phyloP scores from a whole-genome alignment of 768 basidiomycete genomes.

The Pholiota molesta region DNA sequence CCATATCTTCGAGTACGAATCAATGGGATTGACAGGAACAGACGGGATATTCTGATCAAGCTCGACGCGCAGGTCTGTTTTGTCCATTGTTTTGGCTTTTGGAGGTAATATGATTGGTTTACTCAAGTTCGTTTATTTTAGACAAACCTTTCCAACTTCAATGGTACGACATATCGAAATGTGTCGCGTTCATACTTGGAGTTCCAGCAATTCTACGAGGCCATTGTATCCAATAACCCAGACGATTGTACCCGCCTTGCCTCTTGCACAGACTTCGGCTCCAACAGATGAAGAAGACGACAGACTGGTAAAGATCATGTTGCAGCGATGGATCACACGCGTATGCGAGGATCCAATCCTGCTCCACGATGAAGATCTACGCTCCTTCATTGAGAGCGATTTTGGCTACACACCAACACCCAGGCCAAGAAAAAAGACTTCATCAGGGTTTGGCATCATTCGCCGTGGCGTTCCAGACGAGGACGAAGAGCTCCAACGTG shows the following conservation, averaged over 20 bases:
- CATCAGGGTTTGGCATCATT: slow-evolving; percentile 77
- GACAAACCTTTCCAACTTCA: slow-evolving; percentile 95
- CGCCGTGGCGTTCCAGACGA: slow-evolving; percentile 87
- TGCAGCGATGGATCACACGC: slow-evolving; percentile 93
- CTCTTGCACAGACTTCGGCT: slow-evolving; percentile 95
- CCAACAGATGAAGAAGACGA: slow-evolving; percentile 99
- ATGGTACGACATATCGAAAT: slow-evolving; percentile 86
- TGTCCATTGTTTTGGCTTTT: background rate
- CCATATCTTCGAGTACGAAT: slow-evolving; percentile 91
- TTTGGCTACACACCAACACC: slow-evolving; percentile 94
- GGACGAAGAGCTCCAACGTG: slow-evolving; percentile 89
- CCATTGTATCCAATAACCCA: slow-evolving; percentile 91
- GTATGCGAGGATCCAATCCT: slow-evolving; percentile 93
- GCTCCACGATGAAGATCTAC: slow-evolving; percentile 87
- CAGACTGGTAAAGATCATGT: slow-evolving; percentile 89
- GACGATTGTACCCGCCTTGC: slow-evolving; percentile 94
- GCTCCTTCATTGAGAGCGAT: slow-evolving; percentile 95
- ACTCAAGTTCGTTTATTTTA: slow-evolving; percentile 31
- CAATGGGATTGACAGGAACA: slow-evolving; percentile 90
- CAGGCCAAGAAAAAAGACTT: slow-evolving; percentile 69
- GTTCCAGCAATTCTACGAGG: slow-evolving; percentile 92
- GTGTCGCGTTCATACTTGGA: slow-evolving; percentile 95
- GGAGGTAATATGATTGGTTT: slow-evolving; percentile 6
- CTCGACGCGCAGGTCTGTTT: slow-evolving; percentile 89
- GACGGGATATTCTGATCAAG: slow-evolving; percentile 91